A percentile compares a stretch with the other conserved stretches of the same genome.
Conservation (phyloP, 1,139 yeast genomes). For the Sugiyamaella sp. region DNA sequence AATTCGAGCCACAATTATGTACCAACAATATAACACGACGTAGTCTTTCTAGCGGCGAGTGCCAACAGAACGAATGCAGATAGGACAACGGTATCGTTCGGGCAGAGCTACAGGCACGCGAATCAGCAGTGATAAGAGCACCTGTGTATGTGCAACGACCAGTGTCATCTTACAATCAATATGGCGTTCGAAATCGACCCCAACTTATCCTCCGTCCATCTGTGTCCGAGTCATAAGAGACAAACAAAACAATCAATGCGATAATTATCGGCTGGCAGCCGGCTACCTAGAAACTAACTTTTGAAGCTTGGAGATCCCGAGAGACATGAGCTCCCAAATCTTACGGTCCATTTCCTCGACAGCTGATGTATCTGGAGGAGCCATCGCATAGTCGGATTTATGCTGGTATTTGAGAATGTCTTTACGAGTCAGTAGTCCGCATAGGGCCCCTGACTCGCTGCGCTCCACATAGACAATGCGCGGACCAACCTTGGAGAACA, state of each 20-base stretch:
- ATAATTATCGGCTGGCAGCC: not conserved
- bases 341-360: constrained; percentile 35
- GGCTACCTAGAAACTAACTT: constrained; percentile 10
- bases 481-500: constrained; percentile 83
- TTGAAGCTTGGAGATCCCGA: constrained; percentile 2
- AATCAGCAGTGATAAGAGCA: too few species aligned
- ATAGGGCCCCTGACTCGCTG: constrained; percentile 49
- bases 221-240: not conserved
- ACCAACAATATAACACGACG: constrained; percentile 2
- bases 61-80: not conserved
- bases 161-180: too few species aligned
- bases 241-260: not conserved
- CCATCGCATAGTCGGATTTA: constrained; percentile 28
- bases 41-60: not conserved
- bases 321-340: constrained; percentile 29
- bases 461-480: constrained; percentile 65
- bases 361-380: constrained; percentile 27
- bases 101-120: too few species aligned
- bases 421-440: constrained; percentile 68
- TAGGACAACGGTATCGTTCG: not conserved
- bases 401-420: constrained; percentile 59
- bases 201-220: too few species aligned
- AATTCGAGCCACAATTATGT: constrained; percentile 7
- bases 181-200: too few species aligned
- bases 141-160: not conserved